These are phyloP conservation scores for Corylus heterophylla DNA, from an alignment of 306 rosid genomes.

Conservation along the genomic window DNA sequence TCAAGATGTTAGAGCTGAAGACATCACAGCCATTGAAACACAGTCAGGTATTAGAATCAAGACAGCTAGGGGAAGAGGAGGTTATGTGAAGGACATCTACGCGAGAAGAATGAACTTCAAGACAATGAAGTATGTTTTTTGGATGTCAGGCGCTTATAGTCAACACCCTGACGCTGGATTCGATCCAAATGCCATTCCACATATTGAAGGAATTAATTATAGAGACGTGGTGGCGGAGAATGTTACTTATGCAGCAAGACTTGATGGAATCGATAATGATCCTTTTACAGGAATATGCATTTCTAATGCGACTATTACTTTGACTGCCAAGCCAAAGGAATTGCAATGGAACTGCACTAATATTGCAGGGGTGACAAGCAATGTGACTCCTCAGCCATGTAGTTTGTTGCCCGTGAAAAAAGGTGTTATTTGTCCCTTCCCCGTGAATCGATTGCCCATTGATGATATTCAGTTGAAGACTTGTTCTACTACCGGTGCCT, in stretches of 20 bases:
- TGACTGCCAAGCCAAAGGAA: conserved; percentile 30
- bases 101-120: conserved; percentile 43
- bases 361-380: conserved; percentile 52
- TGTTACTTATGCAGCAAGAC: conserved; percentile 46
- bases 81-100: conserved; percentile 60
- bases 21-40: conserved; percentile 52
- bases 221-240: conserved; percentile 49
- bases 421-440: conserved; percentile 44
- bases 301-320: conserved; percentile 39
- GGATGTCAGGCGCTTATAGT: conserved; percentile 63
- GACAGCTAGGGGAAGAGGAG: conserved; percentile 64
- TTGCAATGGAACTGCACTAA: conserved; percentile 64
- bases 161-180: conserved; percentile 47
- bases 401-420: conserved; percentile 41
- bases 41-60: conserved; percentile 68
- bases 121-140: conserved; percentile 69
- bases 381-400: conserved; percentile 62
- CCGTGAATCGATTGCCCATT: conserved; percentile 49
- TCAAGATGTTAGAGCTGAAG: conserved; percentile 61
- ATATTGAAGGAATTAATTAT: conserved; percentile 48
- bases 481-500: conserved; percentile 26
- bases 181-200: conserved; percentile 64
- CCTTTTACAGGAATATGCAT: conserved; percentile 61
- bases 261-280: conserved; percentile 53
- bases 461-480: conserved; percentile 49